Conservation (phyloP, 352 stramenopile species). For the Blastocystis sp. region DNA sequence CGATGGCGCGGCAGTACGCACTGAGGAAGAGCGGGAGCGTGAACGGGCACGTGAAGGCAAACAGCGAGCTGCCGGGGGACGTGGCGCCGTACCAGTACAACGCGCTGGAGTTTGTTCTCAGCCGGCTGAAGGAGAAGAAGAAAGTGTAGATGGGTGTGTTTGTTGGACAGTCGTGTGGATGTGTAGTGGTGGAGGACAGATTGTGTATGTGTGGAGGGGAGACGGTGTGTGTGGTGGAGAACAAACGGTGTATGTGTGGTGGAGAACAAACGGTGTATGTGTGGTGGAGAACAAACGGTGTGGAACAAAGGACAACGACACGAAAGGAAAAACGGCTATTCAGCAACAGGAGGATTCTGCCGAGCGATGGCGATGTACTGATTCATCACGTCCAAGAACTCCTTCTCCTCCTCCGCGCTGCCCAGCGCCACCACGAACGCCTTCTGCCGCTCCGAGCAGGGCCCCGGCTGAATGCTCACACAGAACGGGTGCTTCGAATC, state of each 20-base stretch:
- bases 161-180: neutral
- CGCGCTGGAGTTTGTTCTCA: constrained; percentile 2
- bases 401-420: constrained; percentile 10
- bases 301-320: neutral
- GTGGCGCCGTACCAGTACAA: constrained; percentile 17
- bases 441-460: constrained; percentile 8
- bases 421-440: constrained; percentile 39
- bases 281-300: too few relatives aligned
- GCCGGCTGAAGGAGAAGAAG: neutral
- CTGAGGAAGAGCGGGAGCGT: constrained; percentile 2
- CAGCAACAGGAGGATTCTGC: neutral
- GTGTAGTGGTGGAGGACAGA: neutral
- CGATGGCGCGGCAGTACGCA: constrained; percentile 9
- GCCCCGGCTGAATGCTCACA: constrained; percentile 12
- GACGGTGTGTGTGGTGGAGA: too few relatives aligned
- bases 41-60: neutral
- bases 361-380: constrained; percentile 25
- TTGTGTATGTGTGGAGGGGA: constrained; percentile 2
- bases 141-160: constrained; percentile 11
- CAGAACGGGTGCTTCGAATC: constrained; percentile 29
- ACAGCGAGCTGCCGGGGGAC: neutral
- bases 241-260: too few relatives aligned
- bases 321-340: neutral
- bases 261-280: too few relatives aligned
- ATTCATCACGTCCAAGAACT: constrained; percentile 18